Evolutionary conservation across 768 basidiomycete species (phyloP).

Genomic region (Mycena crocata): DNA sequence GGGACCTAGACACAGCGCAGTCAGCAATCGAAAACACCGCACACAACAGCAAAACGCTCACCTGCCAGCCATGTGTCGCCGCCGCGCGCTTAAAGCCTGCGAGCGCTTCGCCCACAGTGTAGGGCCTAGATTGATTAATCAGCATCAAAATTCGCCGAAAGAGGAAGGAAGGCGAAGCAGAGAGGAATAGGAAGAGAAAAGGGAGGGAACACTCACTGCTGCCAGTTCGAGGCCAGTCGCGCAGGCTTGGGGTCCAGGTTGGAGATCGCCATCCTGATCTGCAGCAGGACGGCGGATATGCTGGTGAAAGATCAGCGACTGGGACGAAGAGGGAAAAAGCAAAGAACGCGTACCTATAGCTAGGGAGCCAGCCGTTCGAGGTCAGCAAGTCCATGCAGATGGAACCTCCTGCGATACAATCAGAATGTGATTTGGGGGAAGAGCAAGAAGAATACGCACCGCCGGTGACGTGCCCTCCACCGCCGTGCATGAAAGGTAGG

Average conservation of each 20-base stretch:
- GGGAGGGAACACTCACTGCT: conserved; percentile 57
- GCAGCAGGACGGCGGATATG: conserved; percentile 54
- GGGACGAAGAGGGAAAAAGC: background rate
- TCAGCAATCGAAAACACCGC: background rate
- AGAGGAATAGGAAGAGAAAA: no score
- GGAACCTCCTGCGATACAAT: conserved; percentile 62
- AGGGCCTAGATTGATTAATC: conserved; percentile 48
- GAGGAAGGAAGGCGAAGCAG: no score
- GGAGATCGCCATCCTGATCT: conserved; percentile 77
- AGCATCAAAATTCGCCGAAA: background rate
- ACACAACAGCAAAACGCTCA: conserved; percentile 37
- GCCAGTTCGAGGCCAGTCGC: conserved; percentile 64
- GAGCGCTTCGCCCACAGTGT: conserved; percentile 68
- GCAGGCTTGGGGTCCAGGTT: conserved; percentile 75
- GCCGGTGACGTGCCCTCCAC: conserved; percentile 76
- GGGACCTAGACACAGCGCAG: conserved; percentile 42
- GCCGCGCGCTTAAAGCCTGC: conserved; percentile 76
- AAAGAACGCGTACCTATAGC: conserved; percentile 59
- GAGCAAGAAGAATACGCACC: conserved; percentile 46
- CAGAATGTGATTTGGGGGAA: background rate
- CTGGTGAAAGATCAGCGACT: conserved; percentile 36
- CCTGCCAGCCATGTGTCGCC: conserved; percentile 72
- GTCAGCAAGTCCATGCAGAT: conserved; percentile 83
- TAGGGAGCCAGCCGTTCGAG: conserved; percentile 76
- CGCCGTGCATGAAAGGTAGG: conserved; percentile 76